Evolutionary conservation across 345 rosid genomes (phyloP).

Genomic region (Melaleuca quinquenervia): DNA sequence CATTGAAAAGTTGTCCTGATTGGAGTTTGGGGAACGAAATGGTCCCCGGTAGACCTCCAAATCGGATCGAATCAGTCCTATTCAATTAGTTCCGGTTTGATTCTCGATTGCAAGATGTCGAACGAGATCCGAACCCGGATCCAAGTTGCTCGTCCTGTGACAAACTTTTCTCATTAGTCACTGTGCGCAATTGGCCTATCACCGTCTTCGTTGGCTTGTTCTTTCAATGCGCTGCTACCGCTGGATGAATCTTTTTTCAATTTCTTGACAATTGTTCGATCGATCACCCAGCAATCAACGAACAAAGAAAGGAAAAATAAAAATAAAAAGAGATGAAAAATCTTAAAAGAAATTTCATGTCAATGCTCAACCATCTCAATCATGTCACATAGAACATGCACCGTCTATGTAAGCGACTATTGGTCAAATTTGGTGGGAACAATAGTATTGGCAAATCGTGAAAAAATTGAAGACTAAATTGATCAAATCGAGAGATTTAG

Average conservation of each 20-base stretch:
- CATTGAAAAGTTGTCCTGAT: background rate
- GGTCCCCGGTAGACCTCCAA: background rate
- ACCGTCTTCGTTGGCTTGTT: too few species aligned
- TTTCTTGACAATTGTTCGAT: too few species aligned
- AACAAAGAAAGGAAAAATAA: background rate
- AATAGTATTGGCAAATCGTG: background rate
- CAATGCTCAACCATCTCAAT: accelerated
- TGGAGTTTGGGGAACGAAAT: background rate
- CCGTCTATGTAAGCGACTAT: accelerated
- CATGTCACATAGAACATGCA: background rate
- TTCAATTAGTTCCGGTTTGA: accelerated
- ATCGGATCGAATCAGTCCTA: accelerated
- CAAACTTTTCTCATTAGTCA: too few species aligned
- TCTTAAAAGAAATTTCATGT: background rate
- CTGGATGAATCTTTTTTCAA: too few species aligned
- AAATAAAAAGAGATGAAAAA: background rate
- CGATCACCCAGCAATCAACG: accelerated
- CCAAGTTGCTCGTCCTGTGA: background rate
- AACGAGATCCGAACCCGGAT: background rate
- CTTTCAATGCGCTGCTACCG: too few species aligned
- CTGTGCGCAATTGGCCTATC: too few species aligned
- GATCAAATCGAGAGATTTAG: background rate
- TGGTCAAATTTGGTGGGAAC: accelerated
- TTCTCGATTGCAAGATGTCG: background rate
- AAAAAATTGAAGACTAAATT: background rate